Percentiles rank a stretch among this genome's conserved stretches.
Conservation (phyloP, 495 filamentous ascomycete species). For the Penicillium arizonense region DNA sequence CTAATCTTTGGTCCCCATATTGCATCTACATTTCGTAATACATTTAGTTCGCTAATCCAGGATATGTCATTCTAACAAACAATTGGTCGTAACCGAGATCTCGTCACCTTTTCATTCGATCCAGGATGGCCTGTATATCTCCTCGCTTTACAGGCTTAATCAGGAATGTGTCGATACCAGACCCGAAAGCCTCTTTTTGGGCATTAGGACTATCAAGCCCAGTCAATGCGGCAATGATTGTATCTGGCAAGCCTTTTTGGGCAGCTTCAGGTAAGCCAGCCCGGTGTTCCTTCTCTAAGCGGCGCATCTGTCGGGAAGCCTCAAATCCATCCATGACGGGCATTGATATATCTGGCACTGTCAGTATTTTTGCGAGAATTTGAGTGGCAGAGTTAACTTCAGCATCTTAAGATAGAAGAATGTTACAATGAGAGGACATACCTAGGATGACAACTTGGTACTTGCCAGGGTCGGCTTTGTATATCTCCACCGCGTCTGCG, state of each 20-base stretch:
- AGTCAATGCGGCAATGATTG: constrained; percentile 36
- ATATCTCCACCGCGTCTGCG: constrained; percentile 50
- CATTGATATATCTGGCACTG: constrained; percentile 75
- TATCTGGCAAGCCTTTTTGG: not conserved
- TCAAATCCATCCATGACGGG: constrained; percentile 81
- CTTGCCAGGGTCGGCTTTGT: constrained; percentile 20
- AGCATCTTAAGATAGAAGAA: not conserved
- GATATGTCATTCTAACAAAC: too few species aligned
- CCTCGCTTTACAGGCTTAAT: constrained; percentile 33
- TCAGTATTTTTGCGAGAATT: not conserved
- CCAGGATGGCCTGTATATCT: constrained; percentile 17
- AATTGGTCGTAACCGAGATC: too few species aligned
- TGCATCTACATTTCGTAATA: too few species aligned
- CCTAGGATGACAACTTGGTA: constrained; percentile 53
- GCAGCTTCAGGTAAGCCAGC: not conserved
- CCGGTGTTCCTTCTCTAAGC: constrained; percentile 52
- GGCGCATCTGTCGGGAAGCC: constrained; percentile 67
- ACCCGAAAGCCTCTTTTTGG: constrained; percentile 28
- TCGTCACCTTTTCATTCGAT: too few species aligned
- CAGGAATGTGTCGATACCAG: constrained; percentile 42
- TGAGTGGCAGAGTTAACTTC: too few species aligned
- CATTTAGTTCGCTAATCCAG: too few species aligned
- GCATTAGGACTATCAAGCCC: constrained; percentile 30
- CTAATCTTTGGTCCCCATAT: too few species aligned
- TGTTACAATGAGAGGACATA: constrained; percentile 6